A percentile compares a stretch with the other conserved stretches of the same genome.
Evolutionary conservation across 2,329 filamentous ascomycete genomes (phyloP).

Genomic region (Neurospora sp.): DNA sequence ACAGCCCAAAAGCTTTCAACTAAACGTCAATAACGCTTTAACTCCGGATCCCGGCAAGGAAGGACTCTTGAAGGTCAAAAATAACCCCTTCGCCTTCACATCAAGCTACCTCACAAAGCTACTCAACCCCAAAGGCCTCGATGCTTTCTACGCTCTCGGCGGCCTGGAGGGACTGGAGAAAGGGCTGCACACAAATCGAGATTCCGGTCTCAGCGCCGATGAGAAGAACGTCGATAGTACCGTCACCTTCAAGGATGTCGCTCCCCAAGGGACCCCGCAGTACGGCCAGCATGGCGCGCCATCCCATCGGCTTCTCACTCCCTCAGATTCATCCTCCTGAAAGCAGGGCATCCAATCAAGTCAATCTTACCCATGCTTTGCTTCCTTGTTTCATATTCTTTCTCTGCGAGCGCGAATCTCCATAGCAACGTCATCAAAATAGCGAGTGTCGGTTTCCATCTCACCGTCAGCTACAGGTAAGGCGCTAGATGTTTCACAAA

Average conservation of each 20-base stretch:
- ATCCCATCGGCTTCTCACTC: too few species aligned
- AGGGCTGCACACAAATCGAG: slow-evolving; percentile 56
- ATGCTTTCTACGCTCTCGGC: slow-evolving; percentile 65
- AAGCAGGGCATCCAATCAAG: neutral
- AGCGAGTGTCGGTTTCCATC: neutral
- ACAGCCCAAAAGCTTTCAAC: slow-evolving; percentile 1
- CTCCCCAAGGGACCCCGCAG: too few species aligned
- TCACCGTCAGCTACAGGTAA: neutral
- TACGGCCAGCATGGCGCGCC: too few species aligned
- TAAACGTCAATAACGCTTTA: slow-evolving; percentile 43
- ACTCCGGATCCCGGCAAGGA: slow-evolving; percentile 63
- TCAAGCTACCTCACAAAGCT: slow-evolving; percentile 67
- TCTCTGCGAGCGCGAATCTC: neutral
- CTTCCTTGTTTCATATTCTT: neutral
- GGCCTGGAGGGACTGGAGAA: slow-evolving; percentile 64
- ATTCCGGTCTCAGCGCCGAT: slow-evolving; percentile 55
- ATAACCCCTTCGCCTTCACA: slow-evolving; percentile 64
- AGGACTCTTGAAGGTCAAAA: slow-evolving; percentile 53
- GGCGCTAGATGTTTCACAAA: neutral
- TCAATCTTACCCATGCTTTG: neutral
- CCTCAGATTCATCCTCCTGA: neutral
- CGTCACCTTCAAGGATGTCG: too few species aligned
- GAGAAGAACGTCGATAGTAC: too few species aligned
- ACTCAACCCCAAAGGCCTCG: slow-evolving; percentile 67
- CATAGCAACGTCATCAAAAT: neutral